A percentile compares a stretch with the other conserved stretches of the same genome.
phyloP scores from a whole-genome alignment of 2,329 filamentous ascomycete species.

The Fonsecaea multimorphosa region DNA sequence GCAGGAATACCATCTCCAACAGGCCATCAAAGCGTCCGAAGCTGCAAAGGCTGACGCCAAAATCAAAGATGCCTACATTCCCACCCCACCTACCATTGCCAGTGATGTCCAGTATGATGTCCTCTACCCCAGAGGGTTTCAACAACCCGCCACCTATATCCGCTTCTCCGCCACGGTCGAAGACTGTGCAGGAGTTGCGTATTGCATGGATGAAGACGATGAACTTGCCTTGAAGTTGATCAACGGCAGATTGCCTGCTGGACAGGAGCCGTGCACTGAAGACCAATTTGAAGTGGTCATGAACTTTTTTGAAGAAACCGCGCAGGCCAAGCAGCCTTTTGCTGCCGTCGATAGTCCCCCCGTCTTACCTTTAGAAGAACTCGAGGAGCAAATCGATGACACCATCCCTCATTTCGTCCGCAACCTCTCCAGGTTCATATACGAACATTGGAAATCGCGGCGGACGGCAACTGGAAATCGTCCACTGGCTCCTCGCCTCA shows the following conservation, averaged over 20 bases:
- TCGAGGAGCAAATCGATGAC: slow-evolving; percentile 71
- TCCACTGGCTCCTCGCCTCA: slow-evolving; percentile 73
- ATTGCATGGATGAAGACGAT: slow-evolving; percentile 94
- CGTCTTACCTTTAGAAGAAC: slow-evolving; percentile 73
- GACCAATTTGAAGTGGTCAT: slow-evolving; percentile 94
- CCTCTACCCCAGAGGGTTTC: slow-evolving; percentile 79
- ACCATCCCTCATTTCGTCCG: slow-evolving; percentile 61
- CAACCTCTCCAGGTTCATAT: slow-evolving; percentile 75
- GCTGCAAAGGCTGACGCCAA: slow-evolving; percentile 62
- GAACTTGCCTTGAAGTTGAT: slow-evolving; percentile 81
- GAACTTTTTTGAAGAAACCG: slow-evolving; percentile 91
- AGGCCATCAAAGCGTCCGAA: slow-evolving; percentile 71
- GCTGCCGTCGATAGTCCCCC: slow-evolving; percentile 88
- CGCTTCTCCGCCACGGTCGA: slow-evolving; percentile 98
- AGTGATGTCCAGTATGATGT: slow-evolving; percentile 81
- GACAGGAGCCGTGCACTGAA: slow-evolving; percentile 72
- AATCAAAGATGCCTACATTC: slow-evolving; percentile 69
- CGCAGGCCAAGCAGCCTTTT: slow-evolving; percentile 81
- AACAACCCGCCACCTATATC: slow-evolving; percentile 90
- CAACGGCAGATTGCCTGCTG: slow-evolving; percentile 74
- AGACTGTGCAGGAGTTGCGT: slow-evolving; percentile 86
- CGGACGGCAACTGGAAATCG: slow-evolving; percentile 71
- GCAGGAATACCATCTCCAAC: slow-evolving; percentile 94
- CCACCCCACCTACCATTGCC: slow-evolving; percentile 68
- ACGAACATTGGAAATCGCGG: slow-evolving; percentile 84